Evolutionary conservation across 805 yeast genomes (phyloP).

Genomic region (Saturnispora dispora): DNA sequence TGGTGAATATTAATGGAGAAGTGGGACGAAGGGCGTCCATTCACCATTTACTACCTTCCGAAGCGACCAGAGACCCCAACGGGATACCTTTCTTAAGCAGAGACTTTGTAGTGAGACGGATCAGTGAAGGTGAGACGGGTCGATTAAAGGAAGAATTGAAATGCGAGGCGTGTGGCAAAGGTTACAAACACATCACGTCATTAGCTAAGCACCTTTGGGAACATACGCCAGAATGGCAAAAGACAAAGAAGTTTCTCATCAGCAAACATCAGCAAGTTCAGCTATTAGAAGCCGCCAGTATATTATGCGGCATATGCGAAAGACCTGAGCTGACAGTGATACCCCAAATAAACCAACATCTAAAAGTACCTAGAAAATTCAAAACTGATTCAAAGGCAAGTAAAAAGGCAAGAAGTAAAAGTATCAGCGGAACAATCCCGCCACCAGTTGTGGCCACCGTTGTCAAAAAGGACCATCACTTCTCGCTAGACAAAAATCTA

Average conservation of each 20-base stretch:
- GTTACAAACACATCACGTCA: constrained; percentile 82
- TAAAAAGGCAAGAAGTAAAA: constrained; percentile 8
- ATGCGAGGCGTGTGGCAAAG: constrained; percentile 89
- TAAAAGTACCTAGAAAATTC: constrained; percentile 7
- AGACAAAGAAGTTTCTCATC: constrained; percentile 69
- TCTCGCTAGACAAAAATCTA: background rate
- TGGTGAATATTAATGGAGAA: background rate
- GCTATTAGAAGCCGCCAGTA: constrained; percentile 67
- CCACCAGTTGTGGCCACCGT: background rate
- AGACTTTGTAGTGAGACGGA: constrained; percentile 73
- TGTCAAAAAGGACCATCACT: background rate
- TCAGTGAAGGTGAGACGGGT: constrained; percentile 81
- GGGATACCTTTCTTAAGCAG: constrained; percentile 36
- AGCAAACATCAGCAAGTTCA: constrained; percentile 89
- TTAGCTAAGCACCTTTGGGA: constrained; percentile 88
- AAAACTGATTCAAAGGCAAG: constrained; percentile 11
- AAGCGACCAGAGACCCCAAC: constrained; percentile 9
- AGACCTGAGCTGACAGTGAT: background rate
- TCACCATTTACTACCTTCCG: constrained; percentile 3
- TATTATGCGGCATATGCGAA: constrained; percentile 67
- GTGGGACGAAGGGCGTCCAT: constrained; percentile 3
- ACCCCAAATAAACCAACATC: background rate
- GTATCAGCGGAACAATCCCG: constrained; percentile 2
- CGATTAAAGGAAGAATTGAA: constrained; percentile 73
- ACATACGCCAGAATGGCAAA: constrained; percentile 91